These are phyloP conservation scores for Cercospora beticola DNA, from an alignment of 2,329 filamentous ascomycete species.

Conservation along the genomic window DNA sequence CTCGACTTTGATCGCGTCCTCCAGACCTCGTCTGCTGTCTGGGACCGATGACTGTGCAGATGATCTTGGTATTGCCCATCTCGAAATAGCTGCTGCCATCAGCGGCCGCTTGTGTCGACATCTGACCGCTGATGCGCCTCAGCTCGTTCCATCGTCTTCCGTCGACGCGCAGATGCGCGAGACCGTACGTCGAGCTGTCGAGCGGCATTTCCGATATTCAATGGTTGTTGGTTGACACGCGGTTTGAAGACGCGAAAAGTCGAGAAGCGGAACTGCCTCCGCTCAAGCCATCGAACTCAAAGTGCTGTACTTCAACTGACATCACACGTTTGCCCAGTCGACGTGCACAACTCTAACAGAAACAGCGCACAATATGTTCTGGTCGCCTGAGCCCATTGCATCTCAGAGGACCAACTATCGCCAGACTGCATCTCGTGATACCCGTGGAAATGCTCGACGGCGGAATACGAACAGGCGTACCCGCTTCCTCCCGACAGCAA, in stretches of 20 bases:
- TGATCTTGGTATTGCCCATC: slow-evolving; percentile 96
- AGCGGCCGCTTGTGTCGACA: slow-evolving; percentile 86
- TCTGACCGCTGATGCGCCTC: slow-evolving; percentile 80
- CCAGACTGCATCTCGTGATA: slow-evolving; percentile 3
- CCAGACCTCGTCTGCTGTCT: slow-evolving; percentile 62
- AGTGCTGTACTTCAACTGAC: neutral
- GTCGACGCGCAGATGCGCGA: slow-evolving; percentile 67
- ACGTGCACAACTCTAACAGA: neutral
- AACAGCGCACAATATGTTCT: neutral
- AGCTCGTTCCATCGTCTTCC: slow-evolving; percentile 97
- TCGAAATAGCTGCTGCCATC: slow-evolving; percentile 93
- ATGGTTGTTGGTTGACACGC: neutral
- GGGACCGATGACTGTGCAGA: slow-evolving; percentile 87
- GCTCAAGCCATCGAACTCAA: neutral
- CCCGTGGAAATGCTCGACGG: neutral
- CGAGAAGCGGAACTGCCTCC: neutral
- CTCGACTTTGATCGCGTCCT: slow-evolving; percentile 48
- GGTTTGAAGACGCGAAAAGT: neutral
- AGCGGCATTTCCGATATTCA: slow-evolving; percentile 68
- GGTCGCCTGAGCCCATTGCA: neutral
- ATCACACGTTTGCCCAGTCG: neutral
- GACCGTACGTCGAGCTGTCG: slow-evolving; percentile 86
- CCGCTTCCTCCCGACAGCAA: slow-evolving; percentile 15
- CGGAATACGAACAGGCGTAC: neutral
- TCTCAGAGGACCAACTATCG: neutral